A percentile compares a stretch with the other conserved stretches of the same genome.
Evolutionary conservation across 768 basidiomycete species (phyloP).

Genomic region (Erythrobasidium yunnanense): DNA sequence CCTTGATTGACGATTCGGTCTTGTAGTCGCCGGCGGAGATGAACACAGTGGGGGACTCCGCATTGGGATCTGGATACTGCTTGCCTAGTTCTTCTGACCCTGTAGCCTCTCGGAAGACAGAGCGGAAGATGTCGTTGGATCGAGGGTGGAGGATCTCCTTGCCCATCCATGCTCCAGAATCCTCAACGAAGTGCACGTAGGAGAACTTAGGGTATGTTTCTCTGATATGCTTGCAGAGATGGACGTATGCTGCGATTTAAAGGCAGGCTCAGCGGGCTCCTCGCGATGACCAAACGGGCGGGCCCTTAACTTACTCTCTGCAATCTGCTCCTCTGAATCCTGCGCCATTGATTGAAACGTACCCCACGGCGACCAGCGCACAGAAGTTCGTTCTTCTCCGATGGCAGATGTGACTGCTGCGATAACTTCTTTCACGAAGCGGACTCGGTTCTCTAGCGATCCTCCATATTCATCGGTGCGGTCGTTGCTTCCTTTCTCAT

Average conservation of each 20-base stretch:
- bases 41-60: neutral
- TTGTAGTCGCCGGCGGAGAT: conserved; percentile 16
- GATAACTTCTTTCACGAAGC: conserved; percentile 52
- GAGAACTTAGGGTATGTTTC: neutral
- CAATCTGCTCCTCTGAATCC: conserved; percentile 25
- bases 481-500: conserved; percentile 30
- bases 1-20: neutral
- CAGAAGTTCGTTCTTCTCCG: conserved; percentile 49
- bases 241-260: conserved; percentile 49
- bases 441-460: conserved; percentile 51
- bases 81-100: conserved; percentile 6
- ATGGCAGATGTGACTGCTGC: conserved; percentile 49
- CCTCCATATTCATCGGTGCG: conserved; percentile 53
- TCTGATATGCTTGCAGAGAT: conserved; percentile 44
- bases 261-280: conserved; percentile 22
- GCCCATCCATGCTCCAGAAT: conserved; percentile 7
- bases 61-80: neutral
- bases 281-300: too few relatives aligned
- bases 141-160: neutral
- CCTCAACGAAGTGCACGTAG: conserved; percentile 26
- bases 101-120: neutral
- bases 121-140: conserved; percentile 12
- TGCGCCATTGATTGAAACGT: conserved; percentile 33
- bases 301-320: conserved; percentile 25
- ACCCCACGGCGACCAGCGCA: conserved; percentile 12